phyloP scores from a whole-genome alignment of 106 monocot genomes.

The Posidonia australis region DNA sequence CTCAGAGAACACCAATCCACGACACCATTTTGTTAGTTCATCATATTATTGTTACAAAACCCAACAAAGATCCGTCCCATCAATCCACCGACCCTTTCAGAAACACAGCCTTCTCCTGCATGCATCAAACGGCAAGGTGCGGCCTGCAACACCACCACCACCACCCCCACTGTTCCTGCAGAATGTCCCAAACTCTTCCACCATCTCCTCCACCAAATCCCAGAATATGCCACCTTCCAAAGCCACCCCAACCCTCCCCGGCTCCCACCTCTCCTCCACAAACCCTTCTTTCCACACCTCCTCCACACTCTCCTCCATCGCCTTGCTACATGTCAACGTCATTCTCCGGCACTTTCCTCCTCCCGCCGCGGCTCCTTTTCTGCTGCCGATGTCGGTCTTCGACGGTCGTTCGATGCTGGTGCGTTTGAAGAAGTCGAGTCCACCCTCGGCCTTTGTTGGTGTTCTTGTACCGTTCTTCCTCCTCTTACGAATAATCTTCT shows the following conservation, averaged over 20 bases:
- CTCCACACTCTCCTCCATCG: conserved; percentile 40
- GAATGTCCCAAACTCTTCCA: conserved; percentile 17
- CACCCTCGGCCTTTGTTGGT: no score
- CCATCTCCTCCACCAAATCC: conserved; percentile 49
- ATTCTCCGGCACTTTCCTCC: not conserved
- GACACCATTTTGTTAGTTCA: no score
- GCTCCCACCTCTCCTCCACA: conserved; percentile 43
- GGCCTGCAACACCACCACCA: not conserved
- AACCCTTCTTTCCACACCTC: conserved; percentile 37
- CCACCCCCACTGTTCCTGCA: not conserved
- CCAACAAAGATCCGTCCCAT: no score
- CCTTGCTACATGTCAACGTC: conserved; percentile 19
- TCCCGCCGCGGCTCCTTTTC: not conserved
- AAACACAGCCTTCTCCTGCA: conserved; percentile 19
- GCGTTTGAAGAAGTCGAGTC: conserved; percentile 1
- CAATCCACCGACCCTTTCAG: not conserved
- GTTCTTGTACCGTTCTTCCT: no score
- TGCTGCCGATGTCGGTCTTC: no score
- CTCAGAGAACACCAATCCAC: no score
- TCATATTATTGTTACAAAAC: not conserved
- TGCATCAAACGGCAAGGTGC: conserved; percentile 3
- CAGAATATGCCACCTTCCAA: conserved; percentile 38
- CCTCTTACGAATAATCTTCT: not conserved
- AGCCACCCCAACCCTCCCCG: conserved; percentile 28
- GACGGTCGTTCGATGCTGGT: conserved; percentile 10